Evolutionary conservation across 148 eudicot genomes (phyloP).

Genomic region (Vaccinium macrocarpon): DNA sequence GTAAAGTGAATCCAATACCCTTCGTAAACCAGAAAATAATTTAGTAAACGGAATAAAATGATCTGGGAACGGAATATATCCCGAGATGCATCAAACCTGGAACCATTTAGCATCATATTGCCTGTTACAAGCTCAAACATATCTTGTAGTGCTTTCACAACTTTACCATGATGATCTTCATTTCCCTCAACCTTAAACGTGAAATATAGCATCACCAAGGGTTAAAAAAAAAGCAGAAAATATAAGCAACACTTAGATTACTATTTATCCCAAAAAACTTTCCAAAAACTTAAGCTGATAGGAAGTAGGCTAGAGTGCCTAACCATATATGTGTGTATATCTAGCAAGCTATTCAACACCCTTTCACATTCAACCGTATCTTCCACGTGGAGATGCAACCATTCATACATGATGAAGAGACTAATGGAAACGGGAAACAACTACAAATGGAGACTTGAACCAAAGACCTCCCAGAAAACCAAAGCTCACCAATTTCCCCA

Average conservation of each 20-base stretch:
- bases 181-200: constrained; percentile 65
- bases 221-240: background rate
- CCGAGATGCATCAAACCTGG: constrained; percentile 54
- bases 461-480: background rate
- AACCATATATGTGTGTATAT: background rate
- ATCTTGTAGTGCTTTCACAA: constrained; percentile 88
- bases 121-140: constrained; percentile 80
- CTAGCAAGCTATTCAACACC: background rate
- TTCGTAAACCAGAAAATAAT: constrained; percentile 33
- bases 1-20: constrained; percentile 62
- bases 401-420: background rate
- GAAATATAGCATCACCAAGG: constrained; percentile 11
- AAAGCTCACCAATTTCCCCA: background rate
- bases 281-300: background rate
- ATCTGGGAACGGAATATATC: background rate
- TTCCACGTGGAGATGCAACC: background rate
- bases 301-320: background rate
- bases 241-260: background rate
- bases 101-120: constrained; percentile 75
- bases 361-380: background rate
- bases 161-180: constrained; percentile 47
- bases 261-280: background rate
- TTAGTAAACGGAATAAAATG: background rate
- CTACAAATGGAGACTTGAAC: background rate
- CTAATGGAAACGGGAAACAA: background rate